A percentile compares a stretch with the other conserved stretches of the same genome.
Evolutionary conservation across 2,329 filamentous ascomycete genomes (phyloP).

Genomic region (Botrytis fabae): DNA sequence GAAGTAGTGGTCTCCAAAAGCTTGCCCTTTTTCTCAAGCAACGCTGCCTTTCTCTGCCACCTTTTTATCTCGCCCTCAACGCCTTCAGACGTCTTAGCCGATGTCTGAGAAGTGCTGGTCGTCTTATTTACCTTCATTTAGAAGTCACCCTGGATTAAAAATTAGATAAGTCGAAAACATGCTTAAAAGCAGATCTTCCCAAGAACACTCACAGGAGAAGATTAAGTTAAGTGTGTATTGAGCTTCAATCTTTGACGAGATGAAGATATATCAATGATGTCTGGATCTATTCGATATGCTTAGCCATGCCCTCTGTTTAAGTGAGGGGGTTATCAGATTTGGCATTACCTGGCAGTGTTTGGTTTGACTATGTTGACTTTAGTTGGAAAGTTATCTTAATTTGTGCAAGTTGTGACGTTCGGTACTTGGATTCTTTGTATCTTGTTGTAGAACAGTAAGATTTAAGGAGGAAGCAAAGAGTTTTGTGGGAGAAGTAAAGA

Average conservation of each 20-base stretch:
- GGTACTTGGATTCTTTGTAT: neutral
- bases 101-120: neutral
- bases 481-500: neutral
- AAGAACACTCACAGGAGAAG: neutral
- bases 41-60: accelerated
- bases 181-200: neutral
- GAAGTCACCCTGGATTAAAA: neutral
- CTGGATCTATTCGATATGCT: neutral
- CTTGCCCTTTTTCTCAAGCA: neutral
- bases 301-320: neutral
- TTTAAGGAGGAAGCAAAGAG: neutral
- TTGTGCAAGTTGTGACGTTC: neutral
- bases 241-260: neutral
- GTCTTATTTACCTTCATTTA: neutral
- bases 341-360: neutral
- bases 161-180: neutral
- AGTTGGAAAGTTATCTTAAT: neutral
- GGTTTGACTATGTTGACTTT: neutral
- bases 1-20: neutral
- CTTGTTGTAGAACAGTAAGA: neutral
- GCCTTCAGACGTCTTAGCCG: neutral
- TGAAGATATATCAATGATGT: neutral
- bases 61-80: neutral
- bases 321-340: neutral
- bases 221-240: neutral